These are phyloP conservation scores for Leptomonas pyrrhocoris DNA, from an alignment of 208 protist species.

Conservation along the genomic window DNA sequence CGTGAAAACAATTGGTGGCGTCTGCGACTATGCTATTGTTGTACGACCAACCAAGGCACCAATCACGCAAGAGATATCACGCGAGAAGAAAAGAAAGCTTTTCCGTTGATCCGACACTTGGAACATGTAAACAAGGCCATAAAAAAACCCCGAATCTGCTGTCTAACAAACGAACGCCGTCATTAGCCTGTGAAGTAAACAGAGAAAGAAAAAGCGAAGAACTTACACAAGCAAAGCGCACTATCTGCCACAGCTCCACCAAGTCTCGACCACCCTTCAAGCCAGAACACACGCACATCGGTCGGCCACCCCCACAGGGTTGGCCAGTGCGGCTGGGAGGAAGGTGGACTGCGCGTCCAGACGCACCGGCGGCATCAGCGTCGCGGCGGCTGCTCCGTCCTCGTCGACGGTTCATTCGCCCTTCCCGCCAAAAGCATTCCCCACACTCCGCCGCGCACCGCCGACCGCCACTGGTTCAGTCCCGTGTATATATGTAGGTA, in stretches of 20 bases:
- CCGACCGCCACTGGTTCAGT: conserved; percentile 5
- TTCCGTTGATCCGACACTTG: too few species aligned
- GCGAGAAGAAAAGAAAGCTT: too few species aligned
- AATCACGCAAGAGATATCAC: too few species aligned
- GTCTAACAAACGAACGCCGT: too few species aligned
- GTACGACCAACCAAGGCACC: neutral
- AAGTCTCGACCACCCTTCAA: conserved; percentile 18
- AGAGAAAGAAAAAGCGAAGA: neutral
- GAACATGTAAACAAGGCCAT: too few species aligned
- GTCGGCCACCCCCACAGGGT: neutral
- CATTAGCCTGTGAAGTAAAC: too few species aligned
- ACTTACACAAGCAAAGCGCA: neutral
- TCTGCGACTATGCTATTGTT: conserved; percentile 3
- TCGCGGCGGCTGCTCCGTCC: too few species aligned
- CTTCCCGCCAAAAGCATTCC: too few species aligned
- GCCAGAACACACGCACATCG: conserved; percentile 5
- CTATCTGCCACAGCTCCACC: neutral
- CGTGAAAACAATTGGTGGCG: neutral
- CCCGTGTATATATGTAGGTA: conserved; percentile 25
- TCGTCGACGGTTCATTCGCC: too few species aligned
- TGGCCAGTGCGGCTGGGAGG: conserved; percentile 1
- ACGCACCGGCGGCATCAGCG: neutral
- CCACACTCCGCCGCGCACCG: neutral
- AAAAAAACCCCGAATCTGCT: too few species aligned
- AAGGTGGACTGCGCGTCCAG: conserved; percentile 2